Percentiles rank a stretch among this genome's conserved stretches.
phyloP scores from a whole-genome alignment of 2,329 filamentous ascomycete species.

The Talaromyces sp. region DNA sequence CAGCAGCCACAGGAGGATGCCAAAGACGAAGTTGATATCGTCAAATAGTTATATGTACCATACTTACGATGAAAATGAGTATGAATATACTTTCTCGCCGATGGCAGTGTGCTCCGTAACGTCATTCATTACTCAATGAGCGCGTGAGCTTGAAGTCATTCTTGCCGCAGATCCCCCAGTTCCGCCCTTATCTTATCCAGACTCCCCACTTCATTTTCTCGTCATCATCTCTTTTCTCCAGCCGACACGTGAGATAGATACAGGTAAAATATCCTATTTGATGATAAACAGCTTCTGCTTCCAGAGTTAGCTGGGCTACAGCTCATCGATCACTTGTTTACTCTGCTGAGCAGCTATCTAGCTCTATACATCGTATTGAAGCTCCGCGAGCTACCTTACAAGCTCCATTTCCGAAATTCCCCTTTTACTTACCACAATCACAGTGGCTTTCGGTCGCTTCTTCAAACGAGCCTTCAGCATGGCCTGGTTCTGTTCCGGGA shows the following conservation, averaged over 20 bases:
- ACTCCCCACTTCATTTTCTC: background rate
- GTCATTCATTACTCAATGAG: constrained; percentile 6
- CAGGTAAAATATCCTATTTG: background rate
- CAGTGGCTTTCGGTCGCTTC: constrained; percentile 17
- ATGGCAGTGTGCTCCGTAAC: background rate
- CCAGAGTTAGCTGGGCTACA: background rate
- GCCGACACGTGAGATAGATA: background rate
- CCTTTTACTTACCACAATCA: background rate
- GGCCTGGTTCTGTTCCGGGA: constrained; percentile 85
- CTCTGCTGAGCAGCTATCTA: background rate
- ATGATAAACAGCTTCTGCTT: background rate
- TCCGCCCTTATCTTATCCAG: constrained; percentile 9
- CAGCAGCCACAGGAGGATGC: constrained; percentile 27
- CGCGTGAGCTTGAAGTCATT: constrained; percentile 6
- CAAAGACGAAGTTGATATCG: constrained; percentile 39
- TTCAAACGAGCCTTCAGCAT: constrained; percentile 49
- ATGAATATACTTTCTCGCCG: no score
- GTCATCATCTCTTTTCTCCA: background rate
- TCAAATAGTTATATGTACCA: constrained; percentile 18
- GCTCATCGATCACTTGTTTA: background rate
- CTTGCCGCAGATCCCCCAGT: background rate
- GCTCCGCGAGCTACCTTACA: background rate
- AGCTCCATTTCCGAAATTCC: background rate
- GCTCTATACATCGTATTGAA: background rate
- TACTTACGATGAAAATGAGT: no score